These are phyloP conservation scores for Penicillium sp. DNA, from an alignment of 2,329 filamentous ascomycete genomes.

Conservation along the genomic window DNA sequence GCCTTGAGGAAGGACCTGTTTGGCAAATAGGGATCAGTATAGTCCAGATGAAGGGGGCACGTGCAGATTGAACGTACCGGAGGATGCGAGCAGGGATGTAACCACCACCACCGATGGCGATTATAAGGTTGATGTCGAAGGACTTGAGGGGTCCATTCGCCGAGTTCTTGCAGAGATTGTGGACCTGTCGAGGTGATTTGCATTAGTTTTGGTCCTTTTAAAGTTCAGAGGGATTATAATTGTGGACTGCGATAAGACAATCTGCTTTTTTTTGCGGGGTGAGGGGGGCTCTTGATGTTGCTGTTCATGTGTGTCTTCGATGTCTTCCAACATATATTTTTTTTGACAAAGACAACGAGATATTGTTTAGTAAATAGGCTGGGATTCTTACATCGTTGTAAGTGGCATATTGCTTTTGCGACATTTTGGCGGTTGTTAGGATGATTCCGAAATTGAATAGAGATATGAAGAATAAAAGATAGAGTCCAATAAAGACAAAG, in stretches of 20 bases:
- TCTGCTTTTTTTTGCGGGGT: conserved; percentile 7
- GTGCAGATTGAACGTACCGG: conserved; percentile 50
- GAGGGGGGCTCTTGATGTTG: background rate
- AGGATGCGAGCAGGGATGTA: conserved; percentile 97
- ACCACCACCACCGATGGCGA: conserved; percentile 95
- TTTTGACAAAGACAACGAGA: background rate
- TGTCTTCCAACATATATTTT: background rate
- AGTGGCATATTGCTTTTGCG: conserved; percentile 83
- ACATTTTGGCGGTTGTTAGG: conserved; percentile 55
- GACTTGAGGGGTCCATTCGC: conserved; percentile 33
- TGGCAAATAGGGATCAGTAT: background rate
- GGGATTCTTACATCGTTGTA: conserved; percentile 74
- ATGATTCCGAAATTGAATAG: background rate
- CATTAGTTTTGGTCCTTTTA: conserved; percentile 10
- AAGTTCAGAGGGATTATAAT: background rate
- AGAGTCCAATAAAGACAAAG: background rate
- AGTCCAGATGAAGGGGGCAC: background rate
- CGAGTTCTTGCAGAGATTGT: conserved; percentile 91
- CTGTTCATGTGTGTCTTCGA: background rate
- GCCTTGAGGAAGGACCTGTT: conserved; percentile 84
- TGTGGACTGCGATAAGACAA: conserved; percentile 7
- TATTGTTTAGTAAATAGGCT: background rate
- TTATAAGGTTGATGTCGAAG: conserved; percentile 61
- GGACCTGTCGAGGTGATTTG: conserved; percentile 61
- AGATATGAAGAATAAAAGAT: background rate